Percentiles rank a stretch among this genome's conserved stretches.
Conservation (phyloP, 345 rosid genomes). For the Linum trigynum region DNA sequence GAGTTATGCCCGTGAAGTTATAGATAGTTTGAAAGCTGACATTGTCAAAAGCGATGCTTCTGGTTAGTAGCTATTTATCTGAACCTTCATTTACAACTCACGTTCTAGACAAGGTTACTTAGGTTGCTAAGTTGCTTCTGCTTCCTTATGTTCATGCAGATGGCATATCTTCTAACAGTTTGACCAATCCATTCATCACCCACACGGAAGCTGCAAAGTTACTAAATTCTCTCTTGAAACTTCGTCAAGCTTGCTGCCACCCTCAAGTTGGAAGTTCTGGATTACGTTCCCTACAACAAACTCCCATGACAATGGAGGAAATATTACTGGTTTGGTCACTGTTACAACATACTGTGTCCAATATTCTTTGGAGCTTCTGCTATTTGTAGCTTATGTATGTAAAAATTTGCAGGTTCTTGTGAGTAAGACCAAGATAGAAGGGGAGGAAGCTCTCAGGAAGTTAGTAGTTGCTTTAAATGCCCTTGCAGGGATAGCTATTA, state of each 20-base stretch:
- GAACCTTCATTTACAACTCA: constrained; percentile 20
- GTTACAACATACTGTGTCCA: neutral
- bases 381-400: constrained; percentile 15
- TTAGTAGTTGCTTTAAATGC: constrained; percentile 82
- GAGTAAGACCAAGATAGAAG: constrained; percentile 82
- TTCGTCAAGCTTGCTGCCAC: constrained; percentile 99
- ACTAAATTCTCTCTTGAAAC: constrained; percentile 82
- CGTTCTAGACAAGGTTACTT: neutral
- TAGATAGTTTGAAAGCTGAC: constrained; percentile 67
- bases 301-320: constrained; percentile 97
- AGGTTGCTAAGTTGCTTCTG: neutral
- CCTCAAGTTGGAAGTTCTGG: constrained; percentile 99
- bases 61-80: constrained; percentile 28
- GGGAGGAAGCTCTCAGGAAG: constrained; percentile 89
- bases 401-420: constrained; percentile 59
- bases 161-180: constrained; percentile 29
- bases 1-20: constrained; percentile 81
- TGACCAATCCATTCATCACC: constrained; percentile 48
- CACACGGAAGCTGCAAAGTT: constrained; percentile 80
- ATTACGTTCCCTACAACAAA: constrained; percentile 76
- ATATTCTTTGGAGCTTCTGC: constrained; percentile 9
- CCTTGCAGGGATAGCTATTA: constrained; percentile 82
- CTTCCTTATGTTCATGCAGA: constrained; percentile 30
- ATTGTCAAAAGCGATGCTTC: constrained; percentile 57
- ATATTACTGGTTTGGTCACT: constrained; percentile 51